Evolutionary conservation across 2,329 filamentous ascomycete genomes (phyloP).

Genomic region (Neophaeococcomyces mojaviensis): DNA sequence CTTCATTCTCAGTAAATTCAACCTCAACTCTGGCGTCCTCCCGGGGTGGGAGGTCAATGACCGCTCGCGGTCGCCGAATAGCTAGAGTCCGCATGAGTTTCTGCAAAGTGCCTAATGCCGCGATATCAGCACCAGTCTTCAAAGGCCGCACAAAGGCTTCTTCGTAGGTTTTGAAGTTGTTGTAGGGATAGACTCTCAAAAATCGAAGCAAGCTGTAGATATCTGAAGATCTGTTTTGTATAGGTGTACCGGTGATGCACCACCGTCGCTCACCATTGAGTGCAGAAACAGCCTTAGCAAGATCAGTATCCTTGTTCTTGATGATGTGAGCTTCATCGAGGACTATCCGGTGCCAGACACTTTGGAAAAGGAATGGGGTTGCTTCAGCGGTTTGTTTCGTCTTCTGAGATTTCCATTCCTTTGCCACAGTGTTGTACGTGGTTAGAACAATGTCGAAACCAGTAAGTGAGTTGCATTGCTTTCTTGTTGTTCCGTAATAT

Average conservation of each 20-base stretch:
- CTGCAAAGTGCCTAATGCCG: constrained; percentile 5
- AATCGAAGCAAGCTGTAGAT: constrained; percentile 39
- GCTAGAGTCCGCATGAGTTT: constrained; percentile 8
- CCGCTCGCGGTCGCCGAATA: constrained; percentile 10
- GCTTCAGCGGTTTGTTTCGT: neutral
- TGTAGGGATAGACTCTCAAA: constrained; percentile 36
- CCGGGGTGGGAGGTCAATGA: neutral
- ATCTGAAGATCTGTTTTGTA: constrained; percentile 42
- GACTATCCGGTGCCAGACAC: constrained; percentile 34
- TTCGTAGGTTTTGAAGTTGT: constrained; percentile 33
- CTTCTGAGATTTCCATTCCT: constrained; percentile 28
- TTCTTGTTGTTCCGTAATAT: neutral
- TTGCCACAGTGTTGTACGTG: constrained; percentile 36
- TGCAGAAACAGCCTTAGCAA: constrained; percentile 32
- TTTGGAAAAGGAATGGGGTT: constrained; percentile 26
- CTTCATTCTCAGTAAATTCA: constrained; percentile 7
- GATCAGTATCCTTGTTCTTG: constrained; percentile 29
- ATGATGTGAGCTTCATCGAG: constrained; percentile 40
- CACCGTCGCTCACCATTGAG: constrained; percentile 35
- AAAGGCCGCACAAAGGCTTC: constrained; percentile 27
- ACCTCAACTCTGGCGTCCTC: neutral
- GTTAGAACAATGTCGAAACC: constrained; percentile 30
- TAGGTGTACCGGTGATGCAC: constrained; percentile 44
- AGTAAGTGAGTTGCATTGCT: neutral
- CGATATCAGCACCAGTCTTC: constrained; percentile 7